phyloP scores from a whole-genome alignment of 1,284 basidiomycete species.

The Boletus sp. region DNA sequence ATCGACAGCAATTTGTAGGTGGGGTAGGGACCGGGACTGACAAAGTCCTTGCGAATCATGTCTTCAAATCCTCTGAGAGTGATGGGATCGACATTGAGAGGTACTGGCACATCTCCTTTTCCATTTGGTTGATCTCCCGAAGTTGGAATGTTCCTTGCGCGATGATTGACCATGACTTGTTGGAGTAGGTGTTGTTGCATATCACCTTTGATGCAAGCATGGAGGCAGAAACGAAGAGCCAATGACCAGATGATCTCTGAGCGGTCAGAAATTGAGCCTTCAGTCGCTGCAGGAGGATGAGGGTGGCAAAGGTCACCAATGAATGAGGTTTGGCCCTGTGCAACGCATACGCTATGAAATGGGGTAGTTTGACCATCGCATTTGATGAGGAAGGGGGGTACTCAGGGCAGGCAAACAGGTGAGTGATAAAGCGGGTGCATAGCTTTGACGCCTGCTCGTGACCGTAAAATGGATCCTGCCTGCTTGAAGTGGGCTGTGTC shows the following conservation, averaged over 20 bases:
- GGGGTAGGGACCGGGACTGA: constrained; percentile 53
- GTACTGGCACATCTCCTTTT: constrained; percentile 91
- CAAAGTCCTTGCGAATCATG: constrained; percentile 63
- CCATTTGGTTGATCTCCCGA: constrained; percentile 95
- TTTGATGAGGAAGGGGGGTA: constrained; percentile 51
- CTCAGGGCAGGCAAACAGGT: constrained; percentile 76
- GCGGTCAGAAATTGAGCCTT: constrained; percentile 92
- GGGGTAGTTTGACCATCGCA: constrained; percentile 62
- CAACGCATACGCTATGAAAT: constrained; percentile 87
- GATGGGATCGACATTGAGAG: constrained; percentile 73
- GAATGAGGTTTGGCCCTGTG: constrained; percentile 84
- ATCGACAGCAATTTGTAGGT: constrained; percentile 58
- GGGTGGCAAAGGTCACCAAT: constrained; percentile 82
- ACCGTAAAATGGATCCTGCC: constrained; percentile 73
- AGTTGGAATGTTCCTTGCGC: constrained; percentile 89
- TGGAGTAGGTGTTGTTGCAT: constrained; percentile 95
- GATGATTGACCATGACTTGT: constrained; percentile 95
- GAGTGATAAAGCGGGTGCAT: constrained; percentile 75
- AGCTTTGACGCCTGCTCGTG: constrained; percentile 68
- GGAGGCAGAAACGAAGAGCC: constrained; percentile 89
- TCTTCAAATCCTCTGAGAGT: constrained; percentile 66
- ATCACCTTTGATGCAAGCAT: constrained; percentile 93
- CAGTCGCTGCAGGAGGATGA: constrained; percentile 82
- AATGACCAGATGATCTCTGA: constrained; percentile 87
- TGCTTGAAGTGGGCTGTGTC: constrained; percentile 26